Evolutionary conservation across 2,329 filamentous ascomycete species (phyloP), one percentile per base, ranked within the genome.

Genomic region (Nemania diffusa): DNA sequence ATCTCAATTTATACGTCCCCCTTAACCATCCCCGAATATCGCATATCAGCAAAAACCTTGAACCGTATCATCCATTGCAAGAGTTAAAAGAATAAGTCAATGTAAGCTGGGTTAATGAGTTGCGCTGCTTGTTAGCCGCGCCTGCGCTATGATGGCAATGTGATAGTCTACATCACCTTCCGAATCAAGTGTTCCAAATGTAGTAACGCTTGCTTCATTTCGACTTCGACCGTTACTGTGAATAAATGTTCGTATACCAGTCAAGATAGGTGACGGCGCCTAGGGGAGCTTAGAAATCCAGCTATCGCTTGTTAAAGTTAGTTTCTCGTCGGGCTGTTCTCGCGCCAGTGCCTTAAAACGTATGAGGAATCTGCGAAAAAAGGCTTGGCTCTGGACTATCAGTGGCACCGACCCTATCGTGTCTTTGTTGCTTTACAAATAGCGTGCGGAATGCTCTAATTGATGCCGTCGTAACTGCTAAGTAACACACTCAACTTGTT

Each of bases 401-500:
- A 1, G 17, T 9, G 13, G 29, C 27, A 20, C 20, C 27, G 13
- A 13, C 27, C 4, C n/a, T 29, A 26, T 15, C n/a, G n/a, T 52
- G 15, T 4, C 46, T 22, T 27, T n/a, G n/a, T n/a, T n/a, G 61
- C 52, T 62, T 69, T 40, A 71, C 59, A 40, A 72, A 71, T 20
- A 72, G 63, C 2, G 71, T 72, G 29, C 71, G 71, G 24, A 73
- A 73, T 2, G 67, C 69, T 13, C 71, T 73, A 13, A 73, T 66
- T 15, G 71, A 73, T 5, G 64, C 72, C 71, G 71, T 73, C 59
- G 71, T 69, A 20, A 74, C 69, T 15, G 71, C 68, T 6, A 72
- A n/a, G n/a, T 67, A 7, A 67, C 61, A 34, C 57, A 68, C 55
- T 74, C 70, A 22, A 58, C 62, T 11, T 71, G 64, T 62, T 71